Evolutionary conservation across 805 yeast genomes (phyloP).

Genomic region (Vanderwaltozyma yarrowii): DNA sequence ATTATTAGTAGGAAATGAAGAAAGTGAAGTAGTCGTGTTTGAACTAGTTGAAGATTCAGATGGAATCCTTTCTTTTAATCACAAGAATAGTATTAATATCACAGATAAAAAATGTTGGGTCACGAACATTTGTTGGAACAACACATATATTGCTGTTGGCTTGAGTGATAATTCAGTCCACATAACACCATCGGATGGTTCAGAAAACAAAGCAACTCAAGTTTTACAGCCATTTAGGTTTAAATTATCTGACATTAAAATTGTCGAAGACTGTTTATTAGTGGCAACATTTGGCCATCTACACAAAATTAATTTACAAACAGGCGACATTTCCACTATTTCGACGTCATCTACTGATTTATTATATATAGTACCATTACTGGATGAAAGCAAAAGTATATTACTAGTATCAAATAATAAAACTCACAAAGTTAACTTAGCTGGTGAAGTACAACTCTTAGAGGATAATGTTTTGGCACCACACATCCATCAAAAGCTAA

Average conservation of each 20-base stretch:
- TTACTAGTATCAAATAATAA: conserved; percentile 14
- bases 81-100: background rate
- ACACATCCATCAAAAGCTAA: conserved; percentile 19
- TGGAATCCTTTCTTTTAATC: background rate
- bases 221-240: conserved; percentile 12
- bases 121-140: conserved; percentile 11
- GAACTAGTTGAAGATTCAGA: background rate
- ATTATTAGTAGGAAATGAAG: conserved; percentile 21
- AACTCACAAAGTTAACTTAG: conserved; percentile 10
- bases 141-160: conserved; percentile 6
- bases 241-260: conserved; percentile 13
- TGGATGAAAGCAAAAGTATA: conserved; percentile 4
- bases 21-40: conserved; percentile 14
- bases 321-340: background rate
- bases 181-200: background rate
- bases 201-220: background rate
- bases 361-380: conserved; percentile 15
- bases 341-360: conserved; percentile 8
- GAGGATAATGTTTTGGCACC: conserved; percentile 18
- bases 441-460: conserved; percentile 4
- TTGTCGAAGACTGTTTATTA: conserved; percentile 7
- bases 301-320: conserved; percentile 6
- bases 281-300: conserved; percentile 11
- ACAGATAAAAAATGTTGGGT: conserved; percentile 12
- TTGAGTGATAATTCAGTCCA: conserved; percentile 20